Conservation (phyloP, 805 yeast species). For the Saccharomycopsis sp. region DNA sequence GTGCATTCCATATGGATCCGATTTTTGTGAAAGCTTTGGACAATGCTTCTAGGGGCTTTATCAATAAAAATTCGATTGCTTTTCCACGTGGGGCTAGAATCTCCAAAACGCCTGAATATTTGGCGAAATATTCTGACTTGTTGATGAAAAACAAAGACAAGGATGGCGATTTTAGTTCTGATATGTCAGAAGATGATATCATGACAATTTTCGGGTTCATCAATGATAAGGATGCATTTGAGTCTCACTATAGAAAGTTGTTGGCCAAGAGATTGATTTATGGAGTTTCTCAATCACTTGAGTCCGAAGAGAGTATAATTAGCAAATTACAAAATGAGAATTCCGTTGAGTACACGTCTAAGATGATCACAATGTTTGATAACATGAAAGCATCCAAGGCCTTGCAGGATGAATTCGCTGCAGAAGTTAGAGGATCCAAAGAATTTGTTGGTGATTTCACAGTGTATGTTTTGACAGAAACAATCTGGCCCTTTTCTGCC, state of each 20-base stretch:
- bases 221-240: constrained; percentile 92
- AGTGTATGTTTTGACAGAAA: constrained; percentile 75
- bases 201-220: constrained; percentile 81
- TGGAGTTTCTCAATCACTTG: constrained; percentile 74
- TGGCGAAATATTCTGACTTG: constrained; percentile 84
- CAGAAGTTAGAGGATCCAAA: constrained; percentile 30
- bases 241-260: constrained; percentile 80
- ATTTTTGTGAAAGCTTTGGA: constrained; percentile 82
- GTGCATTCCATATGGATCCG: constrained; percentile 64
- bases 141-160: constrained; percentile 69
- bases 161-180: constrained; percentile 54
- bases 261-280: constrained; percentile 84
- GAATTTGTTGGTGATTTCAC: constrained; percentile 44
- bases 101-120: constrained; percentile 84
- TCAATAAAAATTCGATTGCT: constrained; percentile 77
- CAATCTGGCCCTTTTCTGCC: constrained; percentile 73
- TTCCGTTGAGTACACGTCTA: constrained; percentile 85
- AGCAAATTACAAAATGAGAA: constrained; percentile 82
- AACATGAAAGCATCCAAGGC: constrained; percentile 83
- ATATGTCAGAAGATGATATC: constrained; percentile 74
- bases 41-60: constrained; percentile 75
- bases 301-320: constrained; percentile 73
- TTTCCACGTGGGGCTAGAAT: constrained; percentile 41
- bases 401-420: constrained; percentile 50
- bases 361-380: constrained; percentile 91